Evolutionary conservation across 805 yeast species (phyloP).

Genomic region (Wickerhamomyces silvicola): DNA sequence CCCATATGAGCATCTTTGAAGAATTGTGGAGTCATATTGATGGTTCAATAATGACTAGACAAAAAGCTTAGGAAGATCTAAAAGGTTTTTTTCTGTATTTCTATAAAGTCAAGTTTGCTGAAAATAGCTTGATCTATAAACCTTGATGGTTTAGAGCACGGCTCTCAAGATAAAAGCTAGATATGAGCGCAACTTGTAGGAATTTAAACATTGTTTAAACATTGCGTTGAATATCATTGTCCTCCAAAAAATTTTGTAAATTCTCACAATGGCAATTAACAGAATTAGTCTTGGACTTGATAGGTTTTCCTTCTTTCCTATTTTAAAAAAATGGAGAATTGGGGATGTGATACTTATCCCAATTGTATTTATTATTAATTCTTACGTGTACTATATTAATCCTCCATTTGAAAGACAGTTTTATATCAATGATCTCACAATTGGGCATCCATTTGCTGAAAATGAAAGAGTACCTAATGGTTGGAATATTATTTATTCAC

Average conservation of each 20-base stretch:
- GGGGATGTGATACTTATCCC: constrained; percentile 30
- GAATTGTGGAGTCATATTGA: constrained; percentile 2
- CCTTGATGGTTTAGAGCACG: no score
- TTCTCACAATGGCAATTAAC: constrained; percentile 23
- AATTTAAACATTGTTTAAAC: neutral
- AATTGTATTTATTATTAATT: constrained; percentile 24
- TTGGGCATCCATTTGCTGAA: constrained; percentile 76
- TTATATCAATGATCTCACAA: constrained; percentile 63
- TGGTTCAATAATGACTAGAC: neutral
- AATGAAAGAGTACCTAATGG: constrained; percentile 60
- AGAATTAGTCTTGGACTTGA: constrained; percentile 21
- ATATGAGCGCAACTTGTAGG: no score
- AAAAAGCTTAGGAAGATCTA: neutral
- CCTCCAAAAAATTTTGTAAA: neutral
- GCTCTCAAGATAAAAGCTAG: no score
- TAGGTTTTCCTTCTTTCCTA: constrained; percentile 16
- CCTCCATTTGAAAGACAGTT: constrained; percentile 78
- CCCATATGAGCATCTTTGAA: constrained; percentile 3
- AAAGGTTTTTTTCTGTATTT: neutral
- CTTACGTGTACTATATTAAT: constrained; percentile 26
- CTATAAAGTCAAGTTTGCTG: neutral
- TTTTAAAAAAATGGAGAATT: constrained; percentile 31
- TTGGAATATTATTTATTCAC: constrained; percentile 49
- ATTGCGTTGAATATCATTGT: neutral
- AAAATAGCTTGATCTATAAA: no score